Base-by-base conservation (phyloP, 345 rosid genomes). In the Acer yangbiense region DNA sequence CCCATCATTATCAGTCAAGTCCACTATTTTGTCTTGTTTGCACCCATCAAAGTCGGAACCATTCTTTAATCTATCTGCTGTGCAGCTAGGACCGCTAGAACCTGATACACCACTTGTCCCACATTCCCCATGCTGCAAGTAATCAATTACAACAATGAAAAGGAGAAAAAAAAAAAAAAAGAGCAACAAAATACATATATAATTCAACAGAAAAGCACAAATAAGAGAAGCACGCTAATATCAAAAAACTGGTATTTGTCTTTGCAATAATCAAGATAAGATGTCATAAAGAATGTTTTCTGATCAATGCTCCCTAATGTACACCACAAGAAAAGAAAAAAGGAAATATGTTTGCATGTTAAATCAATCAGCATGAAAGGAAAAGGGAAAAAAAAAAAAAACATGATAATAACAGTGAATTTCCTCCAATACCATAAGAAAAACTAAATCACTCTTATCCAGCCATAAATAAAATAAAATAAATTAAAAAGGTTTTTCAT, bases 51-150 rank as follows among this genome's bases (percentile, higher is more conserved):
- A 65, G 9, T 61, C 87, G 72, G 77, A 77, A 66, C 43, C 68
- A 57, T 66, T 57, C 68, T 69, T 82, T 35, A 75, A 70, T 48
- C 68, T 64, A 78, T 85, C 84, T 58, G 81, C 57, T 58, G 65
- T 82, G 46, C 73, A 27, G 72, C 81, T 85, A 76, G 82, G 75
- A 82, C 27, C 29, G 74, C 80, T 85, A 76, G 81, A 73, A 82
- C 86, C 88, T 6, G 75, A 72, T 48, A 46, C 79, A 66, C 68
- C 89, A 77, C 82, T 46, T 65, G 85, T 54, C 69, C 78, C 57
- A 9, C 85, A 72, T 54, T 54, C 79, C 17, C 73, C 68, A 58
- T 71, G 57, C 89, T 86, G 82, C 77, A 76, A 69, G 39, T 55
- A 43, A 73, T 65, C 55, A 35, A 50, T 50, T 73, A 29, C 55